Evolutionary conservation across 345 rosid genomes (phyloP), one percentile per base, ranked within the genome.

Genomic region (Salix purpurea): DNA sequence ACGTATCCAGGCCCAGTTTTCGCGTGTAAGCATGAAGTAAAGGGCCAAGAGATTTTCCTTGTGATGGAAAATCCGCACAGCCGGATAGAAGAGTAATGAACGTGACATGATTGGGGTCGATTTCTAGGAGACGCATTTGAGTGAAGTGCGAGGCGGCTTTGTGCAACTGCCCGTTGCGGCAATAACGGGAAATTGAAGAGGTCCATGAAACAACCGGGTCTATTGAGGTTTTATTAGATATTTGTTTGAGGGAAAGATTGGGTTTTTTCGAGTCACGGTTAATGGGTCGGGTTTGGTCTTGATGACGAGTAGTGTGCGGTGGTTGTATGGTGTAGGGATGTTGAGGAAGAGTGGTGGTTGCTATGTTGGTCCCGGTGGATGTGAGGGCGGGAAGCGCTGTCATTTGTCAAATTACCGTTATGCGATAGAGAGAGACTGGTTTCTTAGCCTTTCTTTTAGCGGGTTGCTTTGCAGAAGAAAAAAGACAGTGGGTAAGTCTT

Each of bases 71-170:
- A 67, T 83, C 85, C 7, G 84, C 79, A 68, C 92, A 91, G 0
- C 86, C 86, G 1, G 94, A 92, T 37, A 92, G 67, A 32, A 94
- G 81, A 24, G 92, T 77, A 0, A 85, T 44, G 81, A 88, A 75
- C 9, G 94, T 92, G 70, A 92, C 75, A 75, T 91, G 90, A 76
- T 94, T 91, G 37, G 94, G 97, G 54, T 86, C 83, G 19, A 85
- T 80, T 39, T 87, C 96, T 1, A 86, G 70, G 23, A 81, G 75
- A 73, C 87, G 85, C 97, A 94, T 94, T 73, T 70, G 78, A 66
- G 91, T 74, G 72, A 94, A 87, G 70, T 79, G 87, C 14, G 65
- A 61, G 15, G 84, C 87, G 11, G 98, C 96, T 60, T 85, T 78
- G 18, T 78, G 71, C 21, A 92, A 61, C 10, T 73, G 88, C 72